Evolutionary conservation across 23 red algal species (phyloP), one percentile per base, ranked within the genome.

Genomic region (Pyropia yezoensis): DNA sequence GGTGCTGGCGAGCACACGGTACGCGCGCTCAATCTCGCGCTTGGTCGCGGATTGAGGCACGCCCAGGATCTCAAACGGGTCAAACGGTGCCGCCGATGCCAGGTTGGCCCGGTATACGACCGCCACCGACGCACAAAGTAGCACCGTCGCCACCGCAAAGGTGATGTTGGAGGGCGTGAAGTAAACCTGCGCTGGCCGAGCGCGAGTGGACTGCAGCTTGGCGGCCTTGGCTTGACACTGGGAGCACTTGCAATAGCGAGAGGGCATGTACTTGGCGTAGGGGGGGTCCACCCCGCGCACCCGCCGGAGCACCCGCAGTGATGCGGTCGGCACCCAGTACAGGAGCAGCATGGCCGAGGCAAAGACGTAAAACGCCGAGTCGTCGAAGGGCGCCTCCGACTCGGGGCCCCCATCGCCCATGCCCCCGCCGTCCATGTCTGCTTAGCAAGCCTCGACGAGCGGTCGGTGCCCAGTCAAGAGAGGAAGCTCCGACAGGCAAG

Each of bases 1-100:
- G n/a, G 73, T 62, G 29, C 76, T 72, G 24, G 94, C 86, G 1
- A 84, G 73, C 32, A 71, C 81, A 14, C 94, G 57, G 55, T 88
- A 98, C 3, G 94, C 86, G 51, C 74, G 57, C 23, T 78, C 83
- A 50, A 98, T 87, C 33, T 91, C 39, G 24, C 80, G 63, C 24
- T 66, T 20, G n/a, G 77, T 49, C 29, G 89, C 74, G 16, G 67
- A 49, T 8, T 79, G 52, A 26, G 54, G 26, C 33, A 91, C 77
- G 54, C 71, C 85, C 30, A 98, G 53, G 45, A 88, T 87, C 24
- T 83, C 55, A 49, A 90, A 98, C 21, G 94, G 94, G 73, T 98
- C 85, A 62, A 90, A 98, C 13, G 64, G 84, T 6, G 94, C 67
- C 24, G 71, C 83, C 1, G 34, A 30, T 15, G 33, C 52, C n/a